Base-by-base conservation (phyloP, 208 protist species). In the Crithidia mellificae region DNA sequence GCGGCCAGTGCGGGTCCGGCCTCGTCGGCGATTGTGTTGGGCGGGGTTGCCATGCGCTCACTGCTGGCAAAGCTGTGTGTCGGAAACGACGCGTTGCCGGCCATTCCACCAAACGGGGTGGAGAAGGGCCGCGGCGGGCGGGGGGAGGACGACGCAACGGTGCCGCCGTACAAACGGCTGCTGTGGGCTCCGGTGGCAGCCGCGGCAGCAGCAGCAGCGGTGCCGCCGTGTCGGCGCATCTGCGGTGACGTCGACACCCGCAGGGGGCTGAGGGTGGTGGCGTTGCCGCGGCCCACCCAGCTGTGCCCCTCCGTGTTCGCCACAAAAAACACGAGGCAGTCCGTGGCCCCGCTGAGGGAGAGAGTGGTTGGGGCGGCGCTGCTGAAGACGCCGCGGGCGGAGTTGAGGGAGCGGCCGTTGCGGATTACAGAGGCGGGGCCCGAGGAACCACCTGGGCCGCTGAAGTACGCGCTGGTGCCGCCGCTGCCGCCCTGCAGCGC, bases 331-430 rank as follows among this genome's bases (percentile, higher is more conserved):
- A 93, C 77, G 27, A 85, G 63, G 36, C 79, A 25, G 27, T 75
- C 67, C 6, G 46, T 67, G 12, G 74, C 72, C 53, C 80, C 78
- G 72, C 84, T 90, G 41, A 93, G 73, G 9, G 84, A 86, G n/a
- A 90, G 79, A 2, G 84, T 68, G 11, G 77, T 77, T 12, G 81
- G 81, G n/a, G 51, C 39, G 7, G 36, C 25, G 52, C 30, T 41
- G 59, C 44, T 38, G 32, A 47, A 47, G 36, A 59, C 11, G 8
- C 41, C 56, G 17, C 34, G 56, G 8, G 46, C 46, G n/a, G 49
- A 50, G 50, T 58, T 68, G 50, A 51, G 12, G 50, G 47, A 66
- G 30, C 46, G 56, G 1, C 39, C 56, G 8, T 22, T 50, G 22
- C 41, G 56, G 1, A 27, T 34, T 24, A 47, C 36, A 9, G 54